Evolutionary conservation across 371 early-diverging fungal genomes (phyloP), one percentile per base, ranked within the genome.

Genomic region (Paramicrosporidium saccamoebae): DNA sequence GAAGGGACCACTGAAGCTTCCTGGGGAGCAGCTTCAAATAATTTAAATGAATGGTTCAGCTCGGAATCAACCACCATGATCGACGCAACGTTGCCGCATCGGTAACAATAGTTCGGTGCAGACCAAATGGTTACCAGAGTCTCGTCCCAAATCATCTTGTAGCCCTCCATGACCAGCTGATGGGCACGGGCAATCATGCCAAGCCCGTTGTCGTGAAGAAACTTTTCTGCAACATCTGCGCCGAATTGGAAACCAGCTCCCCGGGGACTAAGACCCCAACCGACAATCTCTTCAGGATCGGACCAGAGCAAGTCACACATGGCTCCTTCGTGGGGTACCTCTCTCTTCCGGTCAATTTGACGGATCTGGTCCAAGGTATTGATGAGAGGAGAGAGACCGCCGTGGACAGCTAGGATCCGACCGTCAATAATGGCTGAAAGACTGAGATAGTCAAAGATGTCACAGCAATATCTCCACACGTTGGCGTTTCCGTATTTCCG

Each of bases 291-390:
- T 5, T 96, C 95, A 7, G 98, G 98, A 50, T 98, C 98, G 10
- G 84, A 81, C 98, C 98, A 98, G 15, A 98, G 48, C 27, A 98
- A 40, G 36, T 98, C 98, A 35, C 90, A 86, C 86, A 90, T 86
- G 7, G 79, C 72, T 16, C 98, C 98, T 33, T 84, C 81, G 39
- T 94, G 92, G 15, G 98, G 96, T 3, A 95, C 79, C 47, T 98
- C 96, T 39, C 82, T 77, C 43, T 79, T 81, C 31, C 97, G 50
- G 37, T 94, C 86, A 30, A 98, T 82, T n/a, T 57, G 63, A 13
- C 86, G 58, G 14, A 98, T 79, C 64, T 92, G 84, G 35, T 95
- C 95, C 8, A 98, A 41, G 2, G 82, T 74, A 27, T 59, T 64
- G 26, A 95, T 64, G 3, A 61, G 56, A 1, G 97, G 96, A 10